Evolutionary conservation across 2,329 filamentous ascomycete species (phyloP), one percentile per base, ranked within the genome.

Genomic region (Parasarocladium wereldwijsianum): DNA sequence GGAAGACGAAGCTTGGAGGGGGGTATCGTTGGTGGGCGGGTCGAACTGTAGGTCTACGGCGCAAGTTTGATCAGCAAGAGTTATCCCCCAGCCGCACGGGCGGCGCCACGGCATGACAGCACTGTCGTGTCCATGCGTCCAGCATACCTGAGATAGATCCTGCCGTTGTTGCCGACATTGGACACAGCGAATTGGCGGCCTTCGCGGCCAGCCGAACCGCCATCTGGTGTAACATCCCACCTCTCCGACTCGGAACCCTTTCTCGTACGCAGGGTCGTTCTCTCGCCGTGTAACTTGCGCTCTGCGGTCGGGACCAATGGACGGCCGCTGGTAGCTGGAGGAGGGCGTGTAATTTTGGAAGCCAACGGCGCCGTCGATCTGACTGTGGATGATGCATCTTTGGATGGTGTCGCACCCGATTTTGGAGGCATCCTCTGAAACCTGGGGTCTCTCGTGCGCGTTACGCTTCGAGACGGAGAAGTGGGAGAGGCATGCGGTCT

Each of bases 91-190:
- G 28, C 18, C 19, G 23, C 14, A 24, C 7, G 18, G 15, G 12
- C n/a, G 19, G 13, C n/a, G 15, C 17, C 6, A 18, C 28, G n/a
- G n/a, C n/a, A n/a, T n/a, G n/a, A n/a, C n/a, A n/a, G n/a, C n/a
- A n/a, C n/a, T n/a, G n/a, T n/a, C n/a, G n/a, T n/a, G n/a, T n/a
- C n/a, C n/a, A n/a, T n/a, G n/a, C n/a, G n/a, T n/a, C n/a, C n/a
- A 6, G 36, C 68, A 46, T 71, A 86, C 78, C 78, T 80, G 40
- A 87, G 50, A 52, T 84, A 87, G 51, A 87, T 82, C 47, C 76
- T 74, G 22, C 81, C 81, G 53, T 85, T 84, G 47, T 84, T 81
- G 15, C 80, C 80, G 35, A 87, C 80, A 50, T 85, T 86, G 29
- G 76, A 73, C 32, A 87, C 81, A 3, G 78, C 75, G 48, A 87